These are phyloP conservation scores for Fusarium hostae DNA, from an alignment of 2,329 filamentous ascomycete species.

Conservation along the genomic window DNA sequence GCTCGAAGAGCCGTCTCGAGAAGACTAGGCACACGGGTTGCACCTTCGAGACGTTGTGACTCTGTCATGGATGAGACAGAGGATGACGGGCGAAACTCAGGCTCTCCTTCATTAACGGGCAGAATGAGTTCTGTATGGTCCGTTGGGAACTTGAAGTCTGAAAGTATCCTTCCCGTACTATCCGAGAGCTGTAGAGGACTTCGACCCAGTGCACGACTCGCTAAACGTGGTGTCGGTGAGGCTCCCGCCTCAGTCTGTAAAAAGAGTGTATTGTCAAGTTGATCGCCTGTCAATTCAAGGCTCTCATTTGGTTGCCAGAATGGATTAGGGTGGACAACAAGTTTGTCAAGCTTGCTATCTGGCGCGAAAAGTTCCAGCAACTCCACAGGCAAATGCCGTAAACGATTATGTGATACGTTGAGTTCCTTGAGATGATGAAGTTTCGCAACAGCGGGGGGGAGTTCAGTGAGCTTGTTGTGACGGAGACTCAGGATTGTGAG, in stretches of 20 bases:
- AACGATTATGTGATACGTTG: constrained; percentile 72
- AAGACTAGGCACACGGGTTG: constrained; percentile 59
- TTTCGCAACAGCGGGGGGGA: constrained; percentile 69
- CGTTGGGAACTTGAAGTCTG: constrained; percentile 46
- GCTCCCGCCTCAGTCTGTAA: constrained; percentile 8
- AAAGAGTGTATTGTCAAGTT: constrained; percentile 19
- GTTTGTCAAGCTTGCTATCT: constrained; percentile 57
- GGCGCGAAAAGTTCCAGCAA: constrained; percentile 66
- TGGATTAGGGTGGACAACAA: constrained; percentile 72
- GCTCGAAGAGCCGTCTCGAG: constrained; percentile 62
- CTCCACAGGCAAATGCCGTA: constrained; percentile 71
- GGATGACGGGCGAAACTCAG: constrained; percentile 12
- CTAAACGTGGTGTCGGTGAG: constrained; percentile 29
- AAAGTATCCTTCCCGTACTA: constrained; percentile 45
- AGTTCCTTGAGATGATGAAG: constrained; percentile 69
- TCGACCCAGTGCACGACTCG: constrained; percentile 45
- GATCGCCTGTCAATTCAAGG: constrained; percentile 10
- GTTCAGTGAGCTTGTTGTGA: constrained; percentile 68
- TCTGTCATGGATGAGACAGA: constrained; percentile 14
- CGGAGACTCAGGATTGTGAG: constrained; percentile 74
- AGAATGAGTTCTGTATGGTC: constrained; percentile 33
- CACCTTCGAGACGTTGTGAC: constrained; percentile 27
- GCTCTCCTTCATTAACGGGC: constrained; percentile 37
- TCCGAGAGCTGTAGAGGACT: constrained; percentile 49
- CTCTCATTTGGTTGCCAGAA: constrained; percentile 59